phyloP scores from a whole-genome alignment of 495 filamentous ascomycete species.

The Astrothelium macrocarpum region DNA sequence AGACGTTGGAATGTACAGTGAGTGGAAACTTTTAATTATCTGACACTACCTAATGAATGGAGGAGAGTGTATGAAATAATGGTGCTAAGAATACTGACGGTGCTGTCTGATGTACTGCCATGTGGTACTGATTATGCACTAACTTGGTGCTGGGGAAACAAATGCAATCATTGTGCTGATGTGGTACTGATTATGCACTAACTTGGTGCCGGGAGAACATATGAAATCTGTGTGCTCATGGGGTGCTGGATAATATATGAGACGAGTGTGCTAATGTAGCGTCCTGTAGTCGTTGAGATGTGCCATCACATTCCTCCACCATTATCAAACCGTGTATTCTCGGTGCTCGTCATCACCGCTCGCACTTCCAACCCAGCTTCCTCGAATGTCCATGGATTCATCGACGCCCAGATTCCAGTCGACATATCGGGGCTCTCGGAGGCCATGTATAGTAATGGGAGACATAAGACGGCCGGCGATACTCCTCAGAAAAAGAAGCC shows the following conservation, averaged over 20 bases:
- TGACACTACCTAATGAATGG: neutral
- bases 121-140: no score
- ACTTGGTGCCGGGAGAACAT: no score
- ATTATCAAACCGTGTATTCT: conserved; percentile 47
- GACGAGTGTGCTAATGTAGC: neutral
- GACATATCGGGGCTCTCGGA: conserved; percentile 36
- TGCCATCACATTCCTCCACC: conserved; percentile 39
- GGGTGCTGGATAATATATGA: neutral
- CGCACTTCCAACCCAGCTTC: conserved; percentile 8
- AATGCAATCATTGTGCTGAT: no score
- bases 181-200: no score
- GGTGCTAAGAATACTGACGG: no score
- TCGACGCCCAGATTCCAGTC: conserved; percentile 33
- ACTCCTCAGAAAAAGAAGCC: conserved; percentile 10
- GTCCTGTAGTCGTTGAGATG: conserved; percentile 35
- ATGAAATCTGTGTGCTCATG: no score
- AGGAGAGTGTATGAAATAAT: neutral
- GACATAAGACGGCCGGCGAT: conserved; percentile 4
- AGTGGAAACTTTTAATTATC: conserved; percentile 16
- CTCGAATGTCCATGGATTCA: conserved; percentile 13
- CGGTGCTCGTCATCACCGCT: conserved; percentile 41
- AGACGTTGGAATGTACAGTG: conserved; percentile 44
- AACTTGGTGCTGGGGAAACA: no score
- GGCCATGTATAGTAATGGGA: conserved; percentile 17
- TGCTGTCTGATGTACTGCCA: no score